Evolutionary conservation across 2,329 filamentous ascomycete genomes (phyloP).

Genomic region (Pestalotiopsis sp.): DNA sequence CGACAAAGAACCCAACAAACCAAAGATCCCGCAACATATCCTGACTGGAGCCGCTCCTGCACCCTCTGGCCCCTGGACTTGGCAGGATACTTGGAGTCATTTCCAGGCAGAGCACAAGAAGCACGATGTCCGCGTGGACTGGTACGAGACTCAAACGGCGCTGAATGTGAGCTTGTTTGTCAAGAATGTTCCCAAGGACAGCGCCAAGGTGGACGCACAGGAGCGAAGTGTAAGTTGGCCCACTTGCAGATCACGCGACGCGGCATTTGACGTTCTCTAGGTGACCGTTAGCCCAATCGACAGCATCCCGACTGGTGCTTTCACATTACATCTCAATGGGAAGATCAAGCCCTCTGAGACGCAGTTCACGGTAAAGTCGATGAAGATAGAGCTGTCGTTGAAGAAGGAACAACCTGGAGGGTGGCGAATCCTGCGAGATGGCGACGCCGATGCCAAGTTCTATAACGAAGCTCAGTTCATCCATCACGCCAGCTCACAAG

Average conservation of each 20-base stretch:
- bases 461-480: neutral
- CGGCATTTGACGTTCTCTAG: neutral
- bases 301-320: slow-evolving; percentile 46
- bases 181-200: slow-evolving; percentile 42
- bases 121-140: slow-evolving; percentile 39
- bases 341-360: slow-evolving; percentile 63
- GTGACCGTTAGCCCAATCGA: slow-evolving; percentile 45
- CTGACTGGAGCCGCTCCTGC: neutral
- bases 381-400: slow-evolving; percentile 78
- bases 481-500: neutral
- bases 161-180: slow-evolving; percentile 41
- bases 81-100: slow-evolving; percentile 22
- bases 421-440: slow-evolving; percentile 57
- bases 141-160: slow-evolving; percentile 40
- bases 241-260: neutral
- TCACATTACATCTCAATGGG: slow-evolving; percentile 67
- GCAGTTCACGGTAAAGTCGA: slow-evolving; percentile 67
- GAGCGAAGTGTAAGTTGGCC: slow-evolving; percentile 18
- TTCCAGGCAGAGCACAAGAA: slow-evolving; percentile 21
- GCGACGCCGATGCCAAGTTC: slow-evolving; percentile 41
- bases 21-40: neutral
- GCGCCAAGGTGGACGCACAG: slow-evolving; percentile 39
- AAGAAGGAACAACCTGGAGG: slow-evolving; percentile 69
- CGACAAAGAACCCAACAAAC: neutral
- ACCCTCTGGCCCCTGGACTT: slow-evolving; percentile 8